Conservation (phyloP, 208 protist species). For the Angomonas ambiguus region DNA sequence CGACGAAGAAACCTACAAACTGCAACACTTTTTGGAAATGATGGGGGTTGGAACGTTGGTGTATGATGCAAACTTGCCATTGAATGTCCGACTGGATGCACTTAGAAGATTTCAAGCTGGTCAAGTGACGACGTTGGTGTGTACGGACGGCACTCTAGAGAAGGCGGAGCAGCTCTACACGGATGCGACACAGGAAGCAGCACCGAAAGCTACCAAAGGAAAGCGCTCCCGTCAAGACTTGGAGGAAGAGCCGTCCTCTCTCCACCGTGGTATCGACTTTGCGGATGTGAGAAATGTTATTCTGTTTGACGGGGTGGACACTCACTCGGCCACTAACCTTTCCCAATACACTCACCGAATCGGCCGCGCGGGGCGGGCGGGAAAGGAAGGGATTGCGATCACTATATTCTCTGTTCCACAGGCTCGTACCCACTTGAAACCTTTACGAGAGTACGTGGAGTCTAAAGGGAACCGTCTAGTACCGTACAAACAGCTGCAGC, state of each 20-base stretch:
- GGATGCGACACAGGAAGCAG: constrained; percentile 18
- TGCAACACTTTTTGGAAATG: constrained; percentile 96
- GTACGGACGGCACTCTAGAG: constrained; percentile 92
- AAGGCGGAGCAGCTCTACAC: constrained; percentile 64
- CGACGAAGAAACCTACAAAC: constrained; percentile 90
- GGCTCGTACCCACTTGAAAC: constrained; percentile 44
- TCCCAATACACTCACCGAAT: constrained; percentile 95
- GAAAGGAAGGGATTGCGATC: constrained; percentile 86
- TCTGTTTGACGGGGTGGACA: constrained; percentile 94
- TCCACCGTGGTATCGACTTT: constrained; percentile 97
- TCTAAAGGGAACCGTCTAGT: constrained; percentile 37
- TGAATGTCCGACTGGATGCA: constrained; percentile 94
- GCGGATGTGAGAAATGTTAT: constrained; percentile 94
- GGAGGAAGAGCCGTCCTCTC: constrained; percentile 37
- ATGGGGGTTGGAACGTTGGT: constrained; percentile 91
- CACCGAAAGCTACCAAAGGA: background rate
- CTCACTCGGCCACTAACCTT: constrained; percentile 63
- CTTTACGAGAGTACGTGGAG: constrained; percentile 57
- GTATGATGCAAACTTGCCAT: constrained; percentile 94
- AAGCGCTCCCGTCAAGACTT: background rate
- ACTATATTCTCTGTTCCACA: constrained; percentile 80
- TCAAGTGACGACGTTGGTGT: constrained; percentile 93
- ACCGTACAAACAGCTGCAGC: constrained; percentile 77
- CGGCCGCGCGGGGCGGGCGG: constrained; percentile 91
- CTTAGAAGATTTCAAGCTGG: constrained; percentile 94